phyloP scores from a whole-genome alignment of 495 filamentous ascomycete genomes.

The Penicillium waksmanii region DNA sequence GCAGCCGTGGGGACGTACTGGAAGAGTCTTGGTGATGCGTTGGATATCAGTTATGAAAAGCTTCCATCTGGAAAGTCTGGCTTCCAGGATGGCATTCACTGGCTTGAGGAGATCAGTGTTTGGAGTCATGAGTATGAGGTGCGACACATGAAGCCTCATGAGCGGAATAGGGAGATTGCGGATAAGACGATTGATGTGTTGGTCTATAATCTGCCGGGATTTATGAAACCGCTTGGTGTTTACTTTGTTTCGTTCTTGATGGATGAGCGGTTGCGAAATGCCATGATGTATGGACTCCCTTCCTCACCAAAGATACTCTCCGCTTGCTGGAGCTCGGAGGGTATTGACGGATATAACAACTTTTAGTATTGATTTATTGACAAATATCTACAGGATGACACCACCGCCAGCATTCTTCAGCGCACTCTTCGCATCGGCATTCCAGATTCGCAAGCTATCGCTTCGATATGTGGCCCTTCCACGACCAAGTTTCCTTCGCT shows the following conservation, averaged over 20 bases:
- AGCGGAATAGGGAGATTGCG: conserved; percentile 55
- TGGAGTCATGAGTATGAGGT: conserved; percentile 62
- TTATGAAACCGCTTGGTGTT: conserved; percentile 48
- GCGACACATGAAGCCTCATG: conserved; percentile 59
- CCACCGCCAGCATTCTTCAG: conserved; percentile 42
- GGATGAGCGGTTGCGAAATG: conserved; percentile 60
- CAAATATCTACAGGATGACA: conserved; percentile 36
- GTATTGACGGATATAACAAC: too few species aligned
- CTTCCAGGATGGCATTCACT: conserved; percentile 64
- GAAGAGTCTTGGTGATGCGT: conserved; percentile 64
- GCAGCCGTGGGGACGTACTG: conserved; percentile 66
- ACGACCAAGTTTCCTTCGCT: conserved; percentile 48
- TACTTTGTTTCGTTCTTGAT: conserved; percentile 58
- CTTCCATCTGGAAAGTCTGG: conserved; percentile 38
- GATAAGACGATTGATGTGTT: conserved; percentile 61
- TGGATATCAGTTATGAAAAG: conserved; percentile 56
- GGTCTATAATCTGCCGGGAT: conserved; percentile 55
- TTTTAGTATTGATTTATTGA: too few species aligned
- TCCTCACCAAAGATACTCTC: background rate
- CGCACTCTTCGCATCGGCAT: conserved; percentile 38
- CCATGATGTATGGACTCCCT: conserved; percentile 57
- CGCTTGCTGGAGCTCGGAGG: too few species aligned
- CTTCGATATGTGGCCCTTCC: conserved; percentile 61
- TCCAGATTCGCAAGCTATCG: conserved; percentile 50
- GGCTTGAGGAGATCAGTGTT: conserved; percentile 56